Base-by-base conservation (phyloP, 2,329 filamentous ascomycete genomes). In the Blastomyces percursus region DNA sequence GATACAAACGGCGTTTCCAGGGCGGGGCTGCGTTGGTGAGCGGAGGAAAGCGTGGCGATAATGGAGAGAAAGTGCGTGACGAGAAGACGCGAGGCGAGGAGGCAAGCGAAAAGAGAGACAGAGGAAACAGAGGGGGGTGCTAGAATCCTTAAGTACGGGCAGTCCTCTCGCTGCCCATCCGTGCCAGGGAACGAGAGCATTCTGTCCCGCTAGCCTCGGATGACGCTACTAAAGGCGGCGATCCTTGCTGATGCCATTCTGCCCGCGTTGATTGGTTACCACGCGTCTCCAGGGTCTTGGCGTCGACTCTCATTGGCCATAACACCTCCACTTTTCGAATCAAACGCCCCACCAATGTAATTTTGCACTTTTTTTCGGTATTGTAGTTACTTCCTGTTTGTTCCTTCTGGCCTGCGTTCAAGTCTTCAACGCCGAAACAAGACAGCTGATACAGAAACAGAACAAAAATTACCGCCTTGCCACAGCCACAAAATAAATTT, bases 121-220 rank as follows among this genome's bases (percentile, higher is more conserved):
- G 68, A 71, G 70, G 68, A 72, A 74, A 70, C 70, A 68, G 71
- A 71, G 70, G 71, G 65, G 73, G 73, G 71, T 73, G 72, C 70
- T 70, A 73, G 73, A 75, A 75, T 74, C 69, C 73, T 75, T 75
- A 75, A 75, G 73, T 75, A 75, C 70, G 73, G 71, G 68, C 70
- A 70, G 66, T 66, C 69, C 68, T 66, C 66, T 70, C 69, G 69
- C 69, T 67, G 67, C 44, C 44, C 11, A n/a, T 21, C 70, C 70
- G 69, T 69, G 68, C 69, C 61, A 65, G 63, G 62, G 63, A 66
- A 57, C 52, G 62, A 70, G 65, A 67, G 67, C 72, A 69, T 70
- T 65, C 68, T 67, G 66, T 67, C 69, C 70, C 72, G 69, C 72
- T 72, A 73, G 69, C 71, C 71, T 66, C 72, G 71, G 72, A 73